These are phyloP conservation scores for Kazachstania taianensis DNA, from an alignment of 805 yeast species.

Conservation along the genomic window DNA sequence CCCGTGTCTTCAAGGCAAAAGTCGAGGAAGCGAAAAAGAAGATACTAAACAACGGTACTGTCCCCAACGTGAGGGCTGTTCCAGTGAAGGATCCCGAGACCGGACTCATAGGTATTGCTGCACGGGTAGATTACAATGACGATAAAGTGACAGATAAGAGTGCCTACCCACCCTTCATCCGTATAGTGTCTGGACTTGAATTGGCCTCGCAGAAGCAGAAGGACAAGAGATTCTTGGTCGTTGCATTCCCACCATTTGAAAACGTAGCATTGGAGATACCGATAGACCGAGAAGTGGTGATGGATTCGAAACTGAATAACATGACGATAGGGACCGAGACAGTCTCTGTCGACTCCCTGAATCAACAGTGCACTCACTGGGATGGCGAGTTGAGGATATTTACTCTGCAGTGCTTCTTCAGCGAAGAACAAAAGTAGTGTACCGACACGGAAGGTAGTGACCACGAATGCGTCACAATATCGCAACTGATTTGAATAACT, in stretches of 20 bases:
- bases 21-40: constrained; percentile 14
- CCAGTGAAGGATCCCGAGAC: constrained; percentile 58
- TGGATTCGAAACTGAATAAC: constrained; percentile 26
- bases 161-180: constrained; percentile 43
- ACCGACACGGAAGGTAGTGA: no score
- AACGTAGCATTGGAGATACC: constrained; percentile 63
- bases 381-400: constrained; percentile 60
- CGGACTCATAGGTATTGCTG: constrained; percentile 51
- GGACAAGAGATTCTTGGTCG: constrained; percentile 47
- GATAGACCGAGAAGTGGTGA: constrained; percentile 30
- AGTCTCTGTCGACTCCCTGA: constrained; percentile 28
- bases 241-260: constrained; percentile 88
- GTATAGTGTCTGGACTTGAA: constrained; percentile 74
- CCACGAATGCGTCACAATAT: no score
- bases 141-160: constrained; percentile 25
- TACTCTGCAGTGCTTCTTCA: constrained; percentile 60
- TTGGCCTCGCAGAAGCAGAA: constrained; percentile 42
- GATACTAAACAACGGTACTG: constrained; percentile 11
- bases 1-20: constrained; percentile 18
- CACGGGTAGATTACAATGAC: constrained; percentile 44
- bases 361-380: constrained; percentile 53
- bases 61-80: constrained; percentile 58
- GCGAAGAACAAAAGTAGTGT: no score
- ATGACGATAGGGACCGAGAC: constrained; percentile 21
- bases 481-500: no score